Conservation (phyloP, 441 rosid genomes). For the Adansonia gregorii region DNA sequence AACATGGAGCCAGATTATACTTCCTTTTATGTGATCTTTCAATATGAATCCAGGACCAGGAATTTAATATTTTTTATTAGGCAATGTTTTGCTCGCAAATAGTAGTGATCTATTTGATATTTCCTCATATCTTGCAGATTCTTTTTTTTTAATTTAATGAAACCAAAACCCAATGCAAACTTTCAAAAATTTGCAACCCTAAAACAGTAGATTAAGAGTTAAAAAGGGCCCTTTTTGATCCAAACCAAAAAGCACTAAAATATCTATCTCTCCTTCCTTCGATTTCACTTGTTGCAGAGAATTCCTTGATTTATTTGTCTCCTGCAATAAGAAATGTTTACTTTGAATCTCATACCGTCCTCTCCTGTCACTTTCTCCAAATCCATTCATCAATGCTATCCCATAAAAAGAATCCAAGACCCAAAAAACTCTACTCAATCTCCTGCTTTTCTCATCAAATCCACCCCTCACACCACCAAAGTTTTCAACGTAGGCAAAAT, state of each 20-base stretch:
- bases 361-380: conserved; percentile 47
- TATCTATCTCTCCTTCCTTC: not conserved
- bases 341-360: conserved; percentile 44
- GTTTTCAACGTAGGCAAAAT: conserved; percentile 27
- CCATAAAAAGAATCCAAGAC: conserved; percentile 39
- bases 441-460: conserved; percentile 37
- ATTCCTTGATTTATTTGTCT: conserved; percentile 26
- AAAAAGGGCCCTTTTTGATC: conserved; percentile 3
- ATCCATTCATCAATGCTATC: conserved; percentile 31
- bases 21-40: too few species aligned
- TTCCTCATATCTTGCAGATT: conserved; percentile 8
- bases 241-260: not conserved
- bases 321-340: conserved; percentile 35
- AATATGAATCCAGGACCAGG: not conserved
- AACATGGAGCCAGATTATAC: not conserved
- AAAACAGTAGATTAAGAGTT: not conserved
- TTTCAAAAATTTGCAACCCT: not conserved
- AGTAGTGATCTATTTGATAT: not conserved
- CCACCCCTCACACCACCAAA: conserved; percentile 29
- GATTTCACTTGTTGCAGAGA: conserved; percentile 16
- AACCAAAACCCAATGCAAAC: conserved; percentile 19
- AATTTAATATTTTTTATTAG: not conserved
- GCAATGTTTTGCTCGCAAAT: not conserved
- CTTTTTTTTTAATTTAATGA: not conserved
- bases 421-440: conserved; percentile 31